phyloP scores from a whole-genome alignment of 2,329 filamentous ascomycete species.

The Penicillium sp. region DNA sequence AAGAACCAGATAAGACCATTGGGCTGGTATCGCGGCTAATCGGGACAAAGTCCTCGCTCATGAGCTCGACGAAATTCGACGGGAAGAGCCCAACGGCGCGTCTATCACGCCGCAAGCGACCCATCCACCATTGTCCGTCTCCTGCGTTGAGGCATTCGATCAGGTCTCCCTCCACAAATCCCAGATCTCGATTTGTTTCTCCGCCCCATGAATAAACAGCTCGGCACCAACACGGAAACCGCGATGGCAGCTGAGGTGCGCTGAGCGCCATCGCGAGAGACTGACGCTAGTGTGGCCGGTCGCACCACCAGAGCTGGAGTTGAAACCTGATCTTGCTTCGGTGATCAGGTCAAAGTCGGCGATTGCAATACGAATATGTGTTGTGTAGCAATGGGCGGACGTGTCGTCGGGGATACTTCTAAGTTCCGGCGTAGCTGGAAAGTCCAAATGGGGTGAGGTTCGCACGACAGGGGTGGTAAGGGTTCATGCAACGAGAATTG shows the following conservation, averaged over 20 bases:
- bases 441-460: not conserved
- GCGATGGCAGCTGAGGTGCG: constrained; percentile 61
- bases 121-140: constrained; percentile 98
- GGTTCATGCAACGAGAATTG: constrained; percentile 16
- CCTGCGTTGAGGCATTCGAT: constrained; percentile 98
- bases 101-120: constrained; percentile 81
- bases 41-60: constrained; percentile 81
- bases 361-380: not conserved
- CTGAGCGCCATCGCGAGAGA: constrained; percentile 44
- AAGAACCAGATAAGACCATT: constrained; percentile 54
- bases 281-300: not conserved
- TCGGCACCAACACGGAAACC: constrained; percentile 88
- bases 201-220: constrained; percentile 92
- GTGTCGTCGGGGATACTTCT: not conserved
- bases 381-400: not conserved
- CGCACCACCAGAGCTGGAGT: not conserved
- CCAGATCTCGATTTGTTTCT: constrained; percentile 91
- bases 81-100: constrained; percentile 91
- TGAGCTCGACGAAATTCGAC: constrained; percentile 92
- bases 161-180: constrained; percentile 94
- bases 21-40: constrained; percentile 50
- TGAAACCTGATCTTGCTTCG: not conserved
- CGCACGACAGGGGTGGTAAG: constrained; percentile 7
- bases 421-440: not conserved
- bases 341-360: too few species aligned